Evolutionary conservation across 2,329 filamentous ascomycete species (phyloP).

Genomic region (Claviceps sp.): DNA sequence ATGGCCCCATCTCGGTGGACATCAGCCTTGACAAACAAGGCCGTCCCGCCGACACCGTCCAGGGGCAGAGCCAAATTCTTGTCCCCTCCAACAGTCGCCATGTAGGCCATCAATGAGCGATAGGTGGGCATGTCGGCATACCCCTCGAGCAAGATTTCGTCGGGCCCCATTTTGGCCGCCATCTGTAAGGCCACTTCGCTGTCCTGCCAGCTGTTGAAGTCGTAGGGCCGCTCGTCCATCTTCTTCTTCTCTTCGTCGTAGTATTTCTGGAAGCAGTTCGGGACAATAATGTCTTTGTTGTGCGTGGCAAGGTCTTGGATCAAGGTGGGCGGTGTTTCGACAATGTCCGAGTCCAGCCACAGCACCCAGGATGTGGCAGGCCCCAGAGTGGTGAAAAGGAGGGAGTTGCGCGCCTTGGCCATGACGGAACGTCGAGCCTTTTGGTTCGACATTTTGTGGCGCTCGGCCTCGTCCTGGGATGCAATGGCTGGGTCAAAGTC

Average conservation of each 20-base stretch:
- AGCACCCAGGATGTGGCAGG: constrained; percentile 90
- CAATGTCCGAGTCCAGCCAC: constrained; percentile 85
- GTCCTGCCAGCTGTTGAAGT: constrained; percentile 97
- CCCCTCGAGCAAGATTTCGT: constrained; percentile 87
- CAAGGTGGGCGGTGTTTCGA: constrained; percentile 72
- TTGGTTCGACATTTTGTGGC: constrained; percentile 85
- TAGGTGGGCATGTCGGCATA: constrained; percentile 91
- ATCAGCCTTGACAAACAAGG: constrained; percentile 86
- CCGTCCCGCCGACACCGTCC: constrained; percentile 88
- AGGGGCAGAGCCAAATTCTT: constrained; percentile 54
- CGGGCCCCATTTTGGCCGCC: constrained; percentile 66
- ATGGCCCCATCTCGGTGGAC: constrained; percentile 96
- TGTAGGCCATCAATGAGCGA: constrained; percentile 77
- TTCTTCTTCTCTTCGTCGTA: constrained; percentile 54
- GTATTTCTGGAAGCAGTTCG: constrained; percentile 90
- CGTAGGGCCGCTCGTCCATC: constrained; percentile 71
- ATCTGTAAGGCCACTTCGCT: constrained; percentile 66
- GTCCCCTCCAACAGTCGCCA: constrained; percentile 47
- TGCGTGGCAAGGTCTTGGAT: constrained; percentile 86
- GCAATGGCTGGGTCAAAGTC: constrained; percentile 75
- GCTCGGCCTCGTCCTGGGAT: constrained; percentile 75
- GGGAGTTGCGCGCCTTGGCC: constrained; percentile 84
- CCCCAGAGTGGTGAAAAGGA: constrained; percentile 89
- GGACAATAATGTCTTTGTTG: constrained; percentile 82
- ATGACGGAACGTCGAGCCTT: constrained; percentile 77